Evolutionary conservation across 306 rosid genomes (phyloP).

Genomic region (Lathyrus aphaca): DNA sequence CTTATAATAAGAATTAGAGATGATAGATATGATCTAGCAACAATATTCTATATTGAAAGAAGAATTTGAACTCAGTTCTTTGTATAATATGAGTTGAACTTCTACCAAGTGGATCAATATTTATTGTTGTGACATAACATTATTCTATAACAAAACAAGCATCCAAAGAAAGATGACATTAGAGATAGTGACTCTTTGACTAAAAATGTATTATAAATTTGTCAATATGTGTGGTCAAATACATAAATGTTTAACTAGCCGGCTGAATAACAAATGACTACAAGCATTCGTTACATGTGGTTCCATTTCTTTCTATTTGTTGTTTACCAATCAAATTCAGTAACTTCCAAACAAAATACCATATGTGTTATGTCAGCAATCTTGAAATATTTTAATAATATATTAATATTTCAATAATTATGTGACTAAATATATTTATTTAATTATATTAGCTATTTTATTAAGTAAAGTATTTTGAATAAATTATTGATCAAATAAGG

Average conservation of each 20-base stretch:
- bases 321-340: conserved; percentile 40
- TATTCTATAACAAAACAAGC: background rate
- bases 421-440: no score
- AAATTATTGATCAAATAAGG: no score
- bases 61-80: no score
- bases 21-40: no score
- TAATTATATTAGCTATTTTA: no score
- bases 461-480: no score
- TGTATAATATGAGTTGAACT: background rate
- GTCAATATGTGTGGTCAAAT: conserved; percentile 33
- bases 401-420: no score
- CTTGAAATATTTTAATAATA: no score
- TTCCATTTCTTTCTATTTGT: conserved; percentile 36
- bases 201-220: conserved; percentile 7
- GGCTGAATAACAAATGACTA: conserved; percentile 46
- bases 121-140: background rate
- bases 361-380: conserved; percentile 24
- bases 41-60: no score
- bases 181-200: conserved; percentile 30
- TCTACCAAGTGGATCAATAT: background rate
- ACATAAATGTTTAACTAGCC: conserved; percentile 36
- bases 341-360: conserved; percentile 1
- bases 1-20: no score
- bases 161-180: conserved; percentile 36
- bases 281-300: conserved; percentile 15